phyloP scores from a whole-genome alignment of 805 yeast genomes.

The Nakazawaea populi region DNA sequence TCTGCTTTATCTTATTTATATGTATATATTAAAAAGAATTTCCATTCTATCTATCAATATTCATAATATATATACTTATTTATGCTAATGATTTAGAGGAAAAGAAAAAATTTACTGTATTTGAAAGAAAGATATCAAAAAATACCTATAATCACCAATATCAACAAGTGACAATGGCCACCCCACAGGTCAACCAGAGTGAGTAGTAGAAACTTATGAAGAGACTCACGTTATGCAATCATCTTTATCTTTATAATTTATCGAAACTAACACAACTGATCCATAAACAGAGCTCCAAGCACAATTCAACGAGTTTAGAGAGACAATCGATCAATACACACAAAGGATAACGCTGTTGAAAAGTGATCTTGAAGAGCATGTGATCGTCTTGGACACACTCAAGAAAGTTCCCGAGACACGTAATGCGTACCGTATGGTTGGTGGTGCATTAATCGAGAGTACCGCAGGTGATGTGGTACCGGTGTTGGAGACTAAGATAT shows the following conservation, averaged over 20 bases:
- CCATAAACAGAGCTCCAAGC: constrained; percentile 32
- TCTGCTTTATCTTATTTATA: too few species aligned
- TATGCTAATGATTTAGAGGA: not conserved
- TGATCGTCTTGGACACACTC: constrained; percentile 55
- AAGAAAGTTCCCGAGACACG: constrained; percentile 48
- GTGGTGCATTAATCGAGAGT: constrained; percentile 84
- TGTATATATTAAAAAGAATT: too few species aligned
- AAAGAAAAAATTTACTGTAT: not conserved
- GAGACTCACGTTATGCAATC: too few species aligned
- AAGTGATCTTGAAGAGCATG: constrained; percentile 37
- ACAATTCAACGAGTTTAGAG: constrained; percentile 47
- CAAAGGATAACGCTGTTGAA: constrained; percentile 42
- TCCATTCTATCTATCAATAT: too few species aligned
- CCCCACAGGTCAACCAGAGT: constrained; percentile 10
- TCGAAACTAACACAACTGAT: not conserved
- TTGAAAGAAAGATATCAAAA: not conserved
- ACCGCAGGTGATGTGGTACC: constrained; percentile 72
- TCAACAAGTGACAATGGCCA: not conserved
- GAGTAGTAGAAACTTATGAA: not conserved
- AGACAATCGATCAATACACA: constrained; percentile 37
- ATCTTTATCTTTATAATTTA: too few species aligned
- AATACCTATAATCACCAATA: not conserved
- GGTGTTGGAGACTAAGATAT: constrained; percentile 49
- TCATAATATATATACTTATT: too few species aligned
- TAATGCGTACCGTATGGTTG: constrained; percentile 88